These are phyloP conservation scores for Pseudozyma sp. DNA, from an alignment of 1,284 basidiomycete genomes.

Conservation along the genomic window DNA sequence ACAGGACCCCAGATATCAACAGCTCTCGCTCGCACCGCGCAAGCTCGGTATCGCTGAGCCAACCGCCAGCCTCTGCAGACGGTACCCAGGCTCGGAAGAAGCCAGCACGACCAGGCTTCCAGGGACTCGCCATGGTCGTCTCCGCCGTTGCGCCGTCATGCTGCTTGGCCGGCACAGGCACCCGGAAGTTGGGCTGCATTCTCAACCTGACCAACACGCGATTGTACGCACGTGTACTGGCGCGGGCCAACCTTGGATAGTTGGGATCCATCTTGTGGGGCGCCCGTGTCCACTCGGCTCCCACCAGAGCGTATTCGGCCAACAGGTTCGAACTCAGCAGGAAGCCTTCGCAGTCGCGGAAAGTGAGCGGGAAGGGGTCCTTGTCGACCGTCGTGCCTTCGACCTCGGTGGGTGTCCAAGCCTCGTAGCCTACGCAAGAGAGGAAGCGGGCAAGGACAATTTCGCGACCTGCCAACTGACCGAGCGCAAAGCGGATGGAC, in stretches of 20 bases:
- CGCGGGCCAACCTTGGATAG: slow-evolving; percentile 64
- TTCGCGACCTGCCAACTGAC: slow-evolving; percentile 47
- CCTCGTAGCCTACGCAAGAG: slow-evolving; percentile 54
- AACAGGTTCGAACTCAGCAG: slow-evolving; percentile 55
- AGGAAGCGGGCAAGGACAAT: slow-evolving; percentile 62
- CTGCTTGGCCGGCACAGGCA: slow-evolving; percentile 2
- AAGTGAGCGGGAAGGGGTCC: slow-evolving; percentile 60
- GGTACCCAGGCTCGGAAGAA: slow-evolving; percentile 70
- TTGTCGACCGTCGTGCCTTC: slow-evolving; percentile 18
- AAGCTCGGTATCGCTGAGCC: slow-evolving; percentile 61
- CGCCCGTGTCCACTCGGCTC: slow-evolving; percentile 45
- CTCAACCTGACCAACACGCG: slow-evolving; percentile 68
- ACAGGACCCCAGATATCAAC: slow-evolving; percentile 68
- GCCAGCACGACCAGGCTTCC: slow-evolving; percentile 67
- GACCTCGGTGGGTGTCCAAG: slow-evolving; percentile 41
- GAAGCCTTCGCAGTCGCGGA: slow-evolving; percentile 64
- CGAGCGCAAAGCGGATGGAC: slow-evolving; percentile 51
- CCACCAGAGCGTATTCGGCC: slow-evolving; percentile 58
- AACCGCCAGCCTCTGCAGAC: slow-evolving; percentile 44
- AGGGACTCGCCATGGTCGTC: slow-evolving; percentile 39
- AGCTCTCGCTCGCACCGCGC: slow-evolving; percentile 63
- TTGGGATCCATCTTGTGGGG: slow-evolving; percentile 62
- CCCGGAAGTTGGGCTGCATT: slow-evolving; percentile 53
- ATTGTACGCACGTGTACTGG: slow-evolving; percentile 69
- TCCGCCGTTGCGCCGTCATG: neutral